These are phyloP conservation scores for Fusarium goolgardi DNA, from an alignment of 2,329 filamentous ascomycete species.

Conservation along the genomic window DNA sequence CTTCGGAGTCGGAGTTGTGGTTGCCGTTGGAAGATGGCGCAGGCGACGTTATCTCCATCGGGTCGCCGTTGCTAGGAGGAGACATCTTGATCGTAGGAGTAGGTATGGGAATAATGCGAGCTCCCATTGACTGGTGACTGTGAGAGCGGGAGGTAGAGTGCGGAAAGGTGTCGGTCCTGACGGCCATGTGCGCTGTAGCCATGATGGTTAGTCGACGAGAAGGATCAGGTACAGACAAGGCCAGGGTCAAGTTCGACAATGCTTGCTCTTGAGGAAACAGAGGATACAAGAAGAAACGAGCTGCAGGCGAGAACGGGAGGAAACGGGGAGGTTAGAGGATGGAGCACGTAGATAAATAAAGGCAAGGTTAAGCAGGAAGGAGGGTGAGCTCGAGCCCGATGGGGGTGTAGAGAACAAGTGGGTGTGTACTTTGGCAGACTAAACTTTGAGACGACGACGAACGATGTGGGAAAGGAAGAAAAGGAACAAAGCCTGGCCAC, in stretches of 20 bases:
- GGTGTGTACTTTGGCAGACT: slow-evolving; percentile 32
- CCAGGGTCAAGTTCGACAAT: slow-evolving; percentile 28
- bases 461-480: slow-evolving; percentile 18
- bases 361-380: slow-evolving; percentile 23
- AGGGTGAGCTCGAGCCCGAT: slow-evolving; percentile 32
- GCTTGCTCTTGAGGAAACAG: slow-evolving; percentile 26
- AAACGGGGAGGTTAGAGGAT: slow-evolving; percentile 40
- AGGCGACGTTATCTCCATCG: slow-evolving; percentile 71
- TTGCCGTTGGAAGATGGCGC: slow-evolving; percentile 58
- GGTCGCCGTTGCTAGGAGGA: slow-evolving; percentile 66
- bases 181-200: slow-evolving; percentile 62
- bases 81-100: slow-evolving; percentile 69
- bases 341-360: slow-evolving; percentile 31
- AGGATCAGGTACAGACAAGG: slow-evolving; percentile 25
- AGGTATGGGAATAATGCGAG: slow-evolving; percentile 68
- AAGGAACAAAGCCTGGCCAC: slow-evolving; percentile 30
- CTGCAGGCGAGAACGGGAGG: slow-evolving; percentile 28
- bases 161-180: slow-evolving; percentile 63
- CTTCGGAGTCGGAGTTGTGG: slow-evolving; percentile 58
- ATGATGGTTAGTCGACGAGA: slow-evolving; percentile 46
- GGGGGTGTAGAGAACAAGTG: slow-evolving; percentile 29
- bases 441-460: slow-evolving; percentile 41
- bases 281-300: slow-evolving; percentile 25
- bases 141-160: slow-evolving; percentile 56
- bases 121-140: slow-evolving; percentile 60